Base-by-base conservation (phyloP, 345 rosid genomes). In the Citropsis articulata region DNA sequence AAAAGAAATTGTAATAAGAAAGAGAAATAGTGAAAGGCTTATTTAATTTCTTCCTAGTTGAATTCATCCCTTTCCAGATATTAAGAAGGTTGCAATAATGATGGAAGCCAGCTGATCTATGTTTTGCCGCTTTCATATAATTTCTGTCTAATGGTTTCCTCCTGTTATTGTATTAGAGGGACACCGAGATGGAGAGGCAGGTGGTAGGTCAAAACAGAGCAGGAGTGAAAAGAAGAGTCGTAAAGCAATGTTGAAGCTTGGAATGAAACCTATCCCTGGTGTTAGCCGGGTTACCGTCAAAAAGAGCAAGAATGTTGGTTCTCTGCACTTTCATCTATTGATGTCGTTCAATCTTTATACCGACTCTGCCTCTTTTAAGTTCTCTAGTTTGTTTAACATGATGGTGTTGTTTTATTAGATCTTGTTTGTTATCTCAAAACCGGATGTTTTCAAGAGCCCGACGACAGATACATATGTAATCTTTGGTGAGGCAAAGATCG, bases 181-280 rank as follows among this genome's bases (percentile, higher is more conserved):
- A 60, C 64, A 60, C 28, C 64, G 1, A 60, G 36, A 64, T 28
- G 68, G 68, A 31, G 68, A 64, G 8, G 68, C 10, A 64, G 21
- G 68, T 64, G 68, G 68, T 64, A 30, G 69, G 22, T 65, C 42
- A 33, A 65, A 65, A 36, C 69, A 65, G 9, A 65, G 42, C 69
- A 65, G 42, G 21, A 65, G 69, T 65, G 69, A 65, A 65, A 65
- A 65, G 42, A 65, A 65, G 69, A 30, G 40, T 65, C 69, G 69
- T 24, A 65, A 65, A 33, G 69, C 69, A 65, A 65, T 65, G 69
- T 65, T 65, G 8, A 65, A 65, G 42, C 69, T 65, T 65, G 69
- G 69, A 33, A 65, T 65, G 69, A 65, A 65, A 21, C 69, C 69
- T 14, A 65, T 65, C 25, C 42, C 69, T 6, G 69, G 69, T 30